phyloP scores from a whole-genome alignment of 495 filamentous ascomycete genomes.

The Penicillium angulare region DNA sequence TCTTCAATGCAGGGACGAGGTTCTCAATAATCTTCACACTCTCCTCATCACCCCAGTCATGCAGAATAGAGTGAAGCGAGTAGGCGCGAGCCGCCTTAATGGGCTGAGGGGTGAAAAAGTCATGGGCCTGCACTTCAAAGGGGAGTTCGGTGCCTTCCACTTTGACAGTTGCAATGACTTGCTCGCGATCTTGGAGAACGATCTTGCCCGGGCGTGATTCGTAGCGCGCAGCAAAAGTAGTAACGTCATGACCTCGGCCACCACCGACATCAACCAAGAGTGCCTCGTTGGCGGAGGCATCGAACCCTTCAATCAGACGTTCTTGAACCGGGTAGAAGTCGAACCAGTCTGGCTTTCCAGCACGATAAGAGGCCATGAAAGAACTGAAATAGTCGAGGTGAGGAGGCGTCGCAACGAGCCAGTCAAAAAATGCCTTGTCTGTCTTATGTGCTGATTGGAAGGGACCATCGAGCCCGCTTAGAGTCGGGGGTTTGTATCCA shows the following conservation, averaged over 20 bases:
- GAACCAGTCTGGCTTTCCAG: constrained; percentile 45
- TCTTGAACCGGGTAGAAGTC: constrained; percentile 25
- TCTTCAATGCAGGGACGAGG: constrained; percentile 46
- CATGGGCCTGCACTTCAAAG: constrained; percentile 28
- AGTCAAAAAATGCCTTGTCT: constrained; percentile 24
- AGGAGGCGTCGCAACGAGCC: constrained; percentile 20
- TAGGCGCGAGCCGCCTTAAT: constrained; percentile 38
- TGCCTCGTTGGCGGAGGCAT: constrained; percentile 18
- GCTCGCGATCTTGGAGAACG: constrained; percentile 48
- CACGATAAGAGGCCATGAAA: constrained; percentile 43
- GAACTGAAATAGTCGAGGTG: constrained; percentile 23
- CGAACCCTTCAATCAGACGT: constrained; percentile 24
- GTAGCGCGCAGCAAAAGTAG: constrained; percentile 32
- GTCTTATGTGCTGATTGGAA: constrained; percentile 33
- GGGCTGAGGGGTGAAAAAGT: constrained; percentile 55
- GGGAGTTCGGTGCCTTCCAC: constrained; percentile 5
- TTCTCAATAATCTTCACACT: constrained; percentile 42
- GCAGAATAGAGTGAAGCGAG: constrained; percentile 44
- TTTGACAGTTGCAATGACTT: constrained; percentile 34
- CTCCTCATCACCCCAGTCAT: constrained; percentile 51
- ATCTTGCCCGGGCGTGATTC: constrained; percentile 35
- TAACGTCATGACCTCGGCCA: constrained; percentile 47
- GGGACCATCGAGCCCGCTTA: constrained; percentile 22
- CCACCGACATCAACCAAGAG: constrained; percentile 59
- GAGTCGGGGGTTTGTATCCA: constrained; percentile 24